These are phyloP conservation scores for Globisporangium emineosum DNA, from an alignment of 352 stramenopile species.

Conservation along the genomic window DNA sequence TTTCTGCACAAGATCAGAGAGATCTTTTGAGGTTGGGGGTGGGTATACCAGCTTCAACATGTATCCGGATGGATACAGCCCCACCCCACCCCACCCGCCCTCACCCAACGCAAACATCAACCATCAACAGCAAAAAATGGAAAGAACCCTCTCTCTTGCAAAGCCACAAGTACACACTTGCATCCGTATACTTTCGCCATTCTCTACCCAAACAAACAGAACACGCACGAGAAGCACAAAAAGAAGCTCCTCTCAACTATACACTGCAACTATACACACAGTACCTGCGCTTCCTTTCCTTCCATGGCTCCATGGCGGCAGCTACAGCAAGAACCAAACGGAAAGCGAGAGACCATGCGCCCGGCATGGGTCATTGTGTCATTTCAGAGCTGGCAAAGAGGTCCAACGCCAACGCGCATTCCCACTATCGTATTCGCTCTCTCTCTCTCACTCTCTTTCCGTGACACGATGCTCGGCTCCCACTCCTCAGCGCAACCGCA, in stretches of 20 bases:
- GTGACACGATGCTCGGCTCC: not conserved
- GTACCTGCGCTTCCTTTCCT: constrained; percentile 4
- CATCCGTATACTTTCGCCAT: not conserved
- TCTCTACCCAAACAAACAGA: too few species aligned
- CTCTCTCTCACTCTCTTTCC: not conserved
- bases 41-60: constrained; percentile 1
- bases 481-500: not conserved
- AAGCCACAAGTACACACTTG: not conserved
- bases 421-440: too few species aligned
- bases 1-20: not conserved
- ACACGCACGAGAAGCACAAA: too few species aligned
- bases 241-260: not conserved
- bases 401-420: constrained; percentile 1
- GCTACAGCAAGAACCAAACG: not conserved
- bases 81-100: not conserved
- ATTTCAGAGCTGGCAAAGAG: constrained; percentile 25
- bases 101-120: not conserved
- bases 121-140: constrained; percentile 4
- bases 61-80: constrained; percentile 5
- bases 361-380: constrained; percentile 23
- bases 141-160: constrained; percentile 1
- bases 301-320: not conserved
- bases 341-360: not conserved
- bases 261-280: constrained; percentile 1
- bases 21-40: constrained; percentile 5